Percentiles rank a stretch among this genome's conserved stretches.
Evolutionary conservation across 208 protist genomes (phyloP).

Genomic region (Endotrypanum monterogeii): DNA sequence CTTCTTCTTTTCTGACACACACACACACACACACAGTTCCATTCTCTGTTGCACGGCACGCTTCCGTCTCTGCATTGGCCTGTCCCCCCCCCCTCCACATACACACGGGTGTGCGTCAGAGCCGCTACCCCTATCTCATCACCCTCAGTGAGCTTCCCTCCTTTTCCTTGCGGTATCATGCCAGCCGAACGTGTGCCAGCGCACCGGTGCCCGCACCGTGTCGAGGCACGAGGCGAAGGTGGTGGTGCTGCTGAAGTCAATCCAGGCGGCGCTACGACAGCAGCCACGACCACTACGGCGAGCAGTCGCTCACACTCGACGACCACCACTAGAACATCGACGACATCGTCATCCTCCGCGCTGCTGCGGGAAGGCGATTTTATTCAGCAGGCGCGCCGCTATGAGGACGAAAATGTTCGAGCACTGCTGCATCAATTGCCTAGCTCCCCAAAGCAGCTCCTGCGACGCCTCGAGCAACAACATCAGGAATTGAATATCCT

Average conservation of each 20-base stretch:
- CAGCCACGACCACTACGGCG: constrained; percentile 17
- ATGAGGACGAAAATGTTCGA: constrained; percentile 24
- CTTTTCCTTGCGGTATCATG: constrained; percentile 9
- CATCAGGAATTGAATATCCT: constrained; percentile 66
- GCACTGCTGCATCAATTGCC: constrained; percentile 43
- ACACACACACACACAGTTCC: no score
- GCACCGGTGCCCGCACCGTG: constrained; percentile 5
- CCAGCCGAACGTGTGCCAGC: background rate
- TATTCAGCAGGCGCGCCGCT: constrained; percentile 14
- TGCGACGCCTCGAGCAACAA: constrained; percentile 70
- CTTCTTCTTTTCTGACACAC: background rate
- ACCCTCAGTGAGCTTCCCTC: background rate
- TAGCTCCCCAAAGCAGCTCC: constrained; percentile 67
- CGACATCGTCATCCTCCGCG: background rate
- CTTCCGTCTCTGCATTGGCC: no score
- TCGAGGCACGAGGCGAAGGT: background rate
- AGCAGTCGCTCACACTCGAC: constrained; percentile 23
- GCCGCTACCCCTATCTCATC: background rate
- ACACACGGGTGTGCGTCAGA: background rate
- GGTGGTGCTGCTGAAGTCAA: background rate
- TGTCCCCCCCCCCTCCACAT: background rate
- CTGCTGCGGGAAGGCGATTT: background rate
- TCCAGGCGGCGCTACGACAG: constrained; percentile 1
- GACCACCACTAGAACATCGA: constrained; percentile 2
- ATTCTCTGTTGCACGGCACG: no score